These are phyloP conservation scores for Globisporangium cylindrosporum DNA, from an alignment of 352 stramenopile species.

Conservation along the genomic window DNA sequence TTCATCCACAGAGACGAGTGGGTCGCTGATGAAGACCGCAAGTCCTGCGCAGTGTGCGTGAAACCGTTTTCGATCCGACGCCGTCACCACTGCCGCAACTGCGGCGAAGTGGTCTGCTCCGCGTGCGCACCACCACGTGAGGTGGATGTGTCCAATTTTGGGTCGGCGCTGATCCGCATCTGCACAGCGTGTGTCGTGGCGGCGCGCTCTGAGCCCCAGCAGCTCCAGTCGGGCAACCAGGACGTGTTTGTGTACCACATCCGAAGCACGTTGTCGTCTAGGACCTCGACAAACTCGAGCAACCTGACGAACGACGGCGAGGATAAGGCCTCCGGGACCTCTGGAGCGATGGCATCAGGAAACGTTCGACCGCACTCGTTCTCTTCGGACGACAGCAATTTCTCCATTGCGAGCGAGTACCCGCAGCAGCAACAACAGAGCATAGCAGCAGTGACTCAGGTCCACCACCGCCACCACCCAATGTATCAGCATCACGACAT, in stretches of 20 bases:
- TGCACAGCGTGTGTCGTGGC: slow-evolving; percentile 65
- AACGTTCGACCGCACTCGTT: slow-evolving; percentile 21
- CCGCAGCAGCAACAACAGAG: slow-evolving; percentile 2
- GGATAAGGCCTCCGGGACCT: not conserved
- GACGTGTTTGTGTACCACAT: slow-evolving; percentile 49
- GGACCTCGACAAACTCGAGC: slow-evolving; percentile 36
- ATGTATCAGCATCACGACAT: slow-evolving; percentile 5
- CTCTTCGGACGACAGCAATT: slow-evolving; percentile 47
- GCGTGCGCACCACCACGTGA: slow-evolving; percentile 57
- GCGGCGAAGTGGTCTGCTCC: slow-evolving; percentile 71
- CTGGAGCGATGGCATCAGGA: not conserved
- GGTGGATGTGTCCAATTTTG: slow-evolving; percentile 36
- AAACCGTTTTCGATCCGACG: slow-evolving; percentile 59
- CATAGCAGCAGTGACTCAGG: not conserved
- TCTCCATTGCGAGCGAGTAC: slow-evolving; percentile 56
- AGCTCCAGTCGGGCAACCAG: slow-evolving; percentile 13
- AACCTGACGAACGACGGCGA: slow-evolving; percentile 3
- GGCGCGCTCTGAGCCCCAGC: slow-evolving; percentile 25
- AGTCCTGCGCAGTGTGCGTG: slow-evolving; percentile 58
- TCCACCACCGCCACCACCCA: not conserved
- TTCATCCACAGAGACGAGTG: slow-evolving; percentile 51
- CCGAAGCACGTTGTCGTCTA: slow-evolving; percentile 23
- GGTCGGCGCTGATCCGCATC: slow-evolving; percentile 44
- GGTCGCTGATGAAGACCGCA: slow-evolving; percentile 55
- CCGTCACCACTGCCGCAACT: slow-evolving; percentile 70